Evolutionary conservation across 2,329 filamentous ascomycete species (phyloP), one percentile per base, ranked within the genome.

Genomic region (Simplicillium sp.): DNA sequence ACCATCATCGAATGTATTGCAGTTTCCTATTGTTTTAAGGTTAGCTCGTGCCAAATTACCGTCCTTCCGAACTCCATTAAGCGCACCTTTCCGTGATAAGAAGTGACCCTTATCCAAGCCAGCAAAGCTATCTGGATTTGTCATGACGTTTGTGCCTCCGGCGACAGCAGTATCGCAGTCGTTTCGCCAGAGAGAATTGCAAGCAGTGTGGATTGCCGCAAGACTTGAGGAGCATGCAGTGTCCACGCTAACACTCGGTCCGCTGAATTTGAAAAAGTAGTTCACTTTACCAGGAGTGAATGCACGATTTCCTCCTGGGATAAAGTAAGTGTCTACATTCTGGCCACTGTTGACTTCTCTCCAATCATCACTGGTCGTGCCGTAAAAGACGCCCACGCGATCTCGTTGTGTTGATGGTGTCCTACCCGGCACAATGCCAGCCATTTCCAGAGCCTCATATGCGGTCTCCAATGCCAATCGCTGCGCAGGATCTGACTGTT

Each of bases 51-150:
- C n/a, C n/a, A n/a, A n/a, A n/a, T n/a, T n/a, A n/a, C n/a, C n/a
- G n/a, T n/a, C n/a, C n/a, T n/a, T n/a, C n/a, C n/a, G n/a, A n/a
- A n/a, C n/a, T n/a, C n/a, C n/a, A n/a, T n/a, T n/a, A n/a, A n/a
- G n/a, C n/a, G n/a, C n/a, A n/a, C n/a, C n/a, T n/a, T n/a, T n/a
- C n/a, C n/a, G 82, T 20, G 83, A 86, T 49, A 90, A 64, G 62
- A 90, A 89, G 51, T 87, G 82, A 11, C 83, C 85, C 49, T 83
- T 77, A 54, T 80, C 83, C 7, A 90, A 67, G 49, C 82, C 84
- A 11, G 82, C 72, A 62, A 86, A 87, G 65, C 84, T 85, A 57
- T 89, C 84, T 0, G 85, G 83, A 61, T 87, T 88, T 39, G 84
- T 88, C 61, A 82, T 68, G 45, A 87, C 80, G 38, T 85, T 87